Percentiles rank a stretch among this genome's conserved stretches.
phyloP scores from a whole-genome alignment of 2,329 filamentous ascomycete species.

The Trichoderma sp. region DNA sequence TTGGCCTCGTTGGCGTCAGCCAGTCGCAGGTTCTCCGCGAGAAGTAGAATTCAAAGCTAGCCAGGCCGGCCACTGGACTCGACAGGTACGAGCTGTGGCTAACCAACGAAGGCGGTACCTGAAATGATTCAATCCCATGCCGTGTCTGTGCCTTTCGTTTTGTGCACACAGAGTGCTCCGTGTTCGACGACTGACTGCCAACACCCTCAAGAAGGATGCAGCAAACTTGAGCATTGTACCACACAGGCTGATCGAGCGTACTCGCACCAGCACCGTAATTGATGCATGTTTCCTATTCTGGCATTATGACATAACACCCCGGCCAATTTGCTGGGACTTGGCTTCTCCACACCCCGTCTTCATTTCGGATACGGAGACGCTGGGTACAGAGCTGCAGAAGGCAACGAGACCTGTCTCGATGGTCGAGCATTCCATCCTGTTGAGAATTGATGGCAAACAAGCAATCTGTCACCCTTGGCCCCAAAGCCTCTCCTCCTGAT shows the following conservation, averaged over 20 bases:
- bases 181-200: background rate
- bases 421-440: background rate
- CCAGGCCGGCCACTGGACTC: background rate
- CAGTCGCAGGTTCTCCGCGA: background rate
- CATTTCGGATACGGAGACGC: conserved; percentile 12
- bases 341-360: conserved; percentile 8
- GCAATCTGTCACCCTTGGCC: background rate
- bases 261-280: background rate
- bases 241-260: background rate
- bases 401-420: background rate
- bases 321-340: background rate
- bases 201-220: background rate
- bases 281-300: conserved; percentile 10
- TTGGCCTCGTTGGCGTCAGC: background rate
- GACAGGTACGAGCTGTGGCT: background rate
- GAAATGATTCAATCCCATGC: background rate
- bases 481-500: background rate
- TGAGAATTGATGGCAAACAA: background rate
- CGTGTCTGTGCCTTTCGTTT: background rate
- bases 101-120: background rate
- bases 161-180: background rate
- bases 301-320: conserved; percentile 13
- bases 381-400: background rate
- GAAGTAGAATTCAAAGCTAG: background rate
- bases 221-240: background rate